A percentile compares a stretch with the other conserved stretches of the same genome.
Evolutionary conservation across 208 protist genomes (phyloP).

Genomic region (Vickermania ingenoplastis): DNA sequence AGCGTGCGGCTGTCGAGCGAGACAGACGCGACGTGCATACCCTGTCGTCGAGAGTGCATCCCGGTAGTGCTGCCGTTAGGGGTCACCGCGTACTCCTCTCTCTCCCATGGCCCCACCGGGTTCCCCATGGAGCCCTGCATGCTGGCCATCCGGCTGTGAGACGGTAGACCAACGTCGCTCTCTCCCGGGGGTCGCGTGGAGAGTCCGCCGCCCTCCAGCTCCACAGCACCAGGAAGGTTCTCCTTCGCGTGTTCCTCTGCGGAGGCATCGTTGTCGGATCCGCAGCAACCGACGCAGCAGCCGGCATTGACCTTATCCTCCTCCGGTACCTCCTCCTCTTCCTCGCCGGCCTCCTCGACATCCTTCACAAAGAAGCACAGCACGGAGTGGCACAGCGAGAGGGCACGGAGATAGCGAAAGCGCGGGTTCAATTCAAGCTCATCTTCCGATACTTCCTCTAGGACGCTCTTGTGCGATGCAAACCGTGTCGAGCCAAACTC

Average conservation of each 20-base stretch:
- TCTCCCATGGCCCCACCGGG: too few relatives aligned
- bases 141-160: too few relatives aligned
- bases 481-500: neutral
- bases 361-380: constrained; percentile 55
- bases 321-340: neutral
- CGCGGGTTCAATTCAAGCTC: constrained; percentile 34
- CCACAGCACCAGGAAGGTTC: neutral
- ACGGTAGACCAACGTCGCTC: too few relatives aligned
- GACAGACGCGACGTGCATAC: too few relatives aligned
- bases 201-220: too few relatives aligned
- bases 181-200: too few relatives aligned
- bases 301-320: constrained; percentile 1
- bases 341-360: constrained; percentile 2
- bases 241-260: constrained; percentile 3
- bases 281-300: constrained; percentile 1
- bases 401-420: constrained; percentile 51
- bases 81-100: too few relatives aligned
- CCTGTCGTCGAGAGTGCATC: too few relatives aligned
- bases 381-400: constrained; percentile 69
- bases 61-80: too few relatives aligned
- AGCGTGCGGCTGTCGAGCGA: too few relatives aligned
- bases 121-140: too few relatives aligned
- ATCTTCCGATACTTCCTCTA: constrained; percentile 13
- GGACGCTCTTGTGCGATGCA: neutral
- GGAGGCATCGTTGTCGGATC: too few relatives aligned